A percentile compares a stretch with the other conserved stretches of the same genome.
Evolutionary conservation across 2,329 filamentous ascomycete genomes (phyloP).

Genomic region (Cladorrhinum sp.): DNA sequence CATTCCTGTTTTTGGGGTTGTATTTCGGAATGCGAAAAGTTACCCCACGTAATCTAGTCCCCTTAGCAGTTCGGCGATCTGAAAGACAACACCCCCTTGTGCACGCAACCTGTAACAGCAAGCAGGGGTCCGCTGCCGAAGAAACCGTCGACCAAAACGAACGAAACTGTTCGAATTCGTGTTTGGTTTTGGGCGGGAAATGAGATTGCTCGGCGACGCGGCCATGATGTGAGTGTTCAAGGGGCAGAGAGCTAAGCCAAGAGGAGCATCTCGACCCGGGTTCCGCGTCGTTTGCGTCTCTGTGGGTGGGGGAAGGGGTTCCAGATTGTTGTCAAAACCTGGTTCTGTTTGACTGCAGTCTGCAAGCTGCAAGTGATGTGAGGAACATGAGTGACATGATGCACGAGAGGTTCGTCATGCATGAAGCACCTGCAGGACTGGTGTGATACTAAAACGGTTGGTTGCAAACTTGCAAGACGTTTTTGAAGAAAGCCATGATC

Average conservation of each 20-base stretch:
- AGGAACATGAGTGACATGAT: too few species aligned
- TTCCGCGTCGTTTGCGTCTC: not conserved
- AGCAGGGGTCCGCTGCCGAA: constrained; percentile 12
- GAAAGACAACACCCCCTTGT: not conserved
- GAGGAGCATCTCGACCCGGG: not conserved
- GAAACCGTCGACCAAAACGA: not conserved
- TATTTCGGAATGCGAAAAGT: not conserved
- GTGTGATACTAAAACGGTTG: not conserved
- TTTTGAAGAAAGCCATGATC: not conserved
- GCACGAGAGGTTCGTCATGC: not conserved
- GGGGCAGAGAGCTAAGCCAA: not conserved
- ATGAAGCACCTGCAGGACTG: not conserved
- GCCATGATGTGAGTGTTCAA: not conserved
- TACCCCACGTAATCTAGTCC: not conserved
- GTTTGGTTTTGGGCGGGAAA: not conserved
- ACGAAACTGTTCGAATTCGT: not conserved
- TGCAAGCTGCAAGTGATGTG: not conserved
- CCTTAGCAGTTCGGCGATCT: not conserved
- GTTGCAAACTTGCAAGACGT: too few species aligned
- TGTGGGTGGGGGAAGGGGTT: not conserved
- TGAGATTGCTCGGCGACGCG: not conserved
- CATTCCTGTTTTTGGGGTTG: too few species aligned
- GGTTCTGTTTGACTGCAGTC: not conserved
- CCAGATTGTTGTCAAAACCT: not conserved
- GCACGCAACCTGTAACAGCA: not conserved